phyloP scores from a whole-genome alignment of 2,329 filamentous ascomycete species.

The Talaromyces sp. region DNA sequence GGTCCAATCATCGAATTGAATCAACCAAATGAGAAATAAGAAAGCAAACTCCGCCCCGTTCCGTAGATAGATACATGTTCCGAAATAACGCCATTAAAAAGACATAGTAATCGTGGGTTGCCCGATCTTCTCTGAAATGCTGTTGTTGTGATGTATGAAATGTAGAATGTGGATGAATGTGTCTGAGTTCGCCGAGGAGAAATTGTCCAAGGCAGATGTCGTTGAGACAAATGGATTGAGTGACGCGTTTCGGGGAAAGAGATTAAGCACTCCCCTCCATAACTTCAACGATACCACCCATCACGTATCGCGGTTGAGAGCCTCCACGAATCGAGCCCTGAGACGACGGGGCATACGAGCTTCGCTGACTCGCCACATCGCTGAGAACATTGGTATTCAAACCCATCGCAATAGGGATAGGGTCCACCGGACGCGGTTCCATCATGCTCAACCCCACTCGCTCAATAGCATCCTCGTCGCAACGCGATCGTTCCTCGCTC shows the following conservation, averaged over 20 bases:
- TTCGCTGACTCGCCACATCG: slow-evolving; percentile 18
- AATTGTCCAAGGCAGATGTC: not conserved
- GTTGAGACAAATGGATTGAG: not conserved
- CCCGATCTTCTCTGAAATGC: slow-evolving; percentile 1
- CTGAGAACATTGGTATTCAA: slow-evolving; percentile 23
- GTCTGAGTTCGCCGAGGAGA: not conserved
- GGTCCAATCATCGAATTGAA: slow-evolving; percentile 15
- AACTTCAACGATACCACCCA: slow-evolving; percentile 49
- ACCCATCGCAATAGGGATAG: slow-evolving; percentile 27
- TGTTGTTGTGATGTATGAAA: not conserved
- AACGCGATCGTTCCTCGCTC: slow-evolving; percentile 42
- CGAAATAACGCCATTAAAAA: slow-evolving; percentile 12
- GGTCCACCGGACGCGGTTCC: slow-evolving; percentile 45
- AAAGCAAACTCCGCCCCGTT: slow-evolving; percentile 8
- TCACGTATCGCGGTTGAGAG: slow-evolving; percentile 36
- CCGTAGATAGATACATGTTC: not conserved
- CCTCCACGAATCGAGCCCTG: slow-evolving; percentile 16
- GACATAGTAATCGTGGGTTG: not conserved
- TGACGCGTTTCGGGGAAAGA: not conserved
- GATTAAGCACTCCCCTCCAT: slow-evolving; percentile 41
- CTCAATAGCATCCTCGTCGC: slow-evolving; percentile 38
- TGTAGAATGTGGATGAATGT: not conserved
- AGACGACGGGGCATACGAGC: slow-evolving; percentile 15
- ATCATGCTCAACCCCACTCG: slow-evolving; percentile 42
- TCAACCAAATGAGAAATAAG: slow-evolving; percentile 1